These are phyloP conservation scores for Rehmannia glutinosa DNA, from an alignment of 257 asterid species.

Conservation along the genomic window DNA sequence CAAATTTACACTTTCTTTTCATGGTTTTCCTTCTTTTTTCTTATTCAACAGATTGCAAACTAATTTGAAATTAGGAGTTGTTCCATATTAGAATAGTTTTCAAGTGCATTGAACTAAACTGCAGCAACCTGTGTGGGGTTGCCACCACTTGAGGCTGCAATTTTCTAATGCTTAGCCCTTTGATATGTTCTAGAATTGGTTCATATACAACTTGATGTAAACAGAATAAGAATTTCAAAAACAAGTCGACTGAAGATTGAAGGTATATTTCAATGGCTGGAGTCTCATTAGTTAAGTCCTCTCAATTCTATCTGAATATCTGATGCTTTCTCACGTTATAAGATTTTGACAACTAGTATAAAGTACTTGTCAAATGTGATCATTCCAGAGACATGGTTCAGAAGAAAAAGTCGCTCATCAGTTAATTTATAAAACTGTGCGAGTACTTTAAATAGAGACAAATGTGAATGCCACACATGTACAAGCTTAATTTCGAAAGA, in stretches of 20 bases:
- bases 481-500: neutral
- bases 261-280: neutral
- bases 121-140: neutral
- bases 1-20: neutral
- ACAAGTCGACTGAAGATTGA: neutral
- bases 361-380: neutral
- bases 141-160: slow-evolving; percentile 13
- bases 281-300: neutral
- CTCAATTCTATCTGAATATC: neutral
- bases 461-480: neutral
- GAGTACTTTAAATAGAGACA: neutral
- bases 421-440: neutral
- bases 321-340: neutral
- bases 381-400: neutral
- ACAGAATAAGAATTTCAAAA: neutral
- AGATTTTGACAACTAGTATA: neutral
- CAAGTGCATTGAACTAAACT: neutral
- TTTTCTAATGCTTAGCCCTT: slow-evolving; percentile 1
- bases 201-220: neutral
- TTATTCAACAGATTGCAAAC: neutral
- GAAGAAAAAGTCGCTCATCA: neutral
- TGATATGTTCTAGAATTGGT: neutral
- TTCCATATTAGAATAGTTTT: slow-evolving; percentile 1
- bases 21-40: neutral
- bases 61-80: neutral